Conservation (phyloP, 257 asterid genomes). For the Solanum commersonii region DNA sequence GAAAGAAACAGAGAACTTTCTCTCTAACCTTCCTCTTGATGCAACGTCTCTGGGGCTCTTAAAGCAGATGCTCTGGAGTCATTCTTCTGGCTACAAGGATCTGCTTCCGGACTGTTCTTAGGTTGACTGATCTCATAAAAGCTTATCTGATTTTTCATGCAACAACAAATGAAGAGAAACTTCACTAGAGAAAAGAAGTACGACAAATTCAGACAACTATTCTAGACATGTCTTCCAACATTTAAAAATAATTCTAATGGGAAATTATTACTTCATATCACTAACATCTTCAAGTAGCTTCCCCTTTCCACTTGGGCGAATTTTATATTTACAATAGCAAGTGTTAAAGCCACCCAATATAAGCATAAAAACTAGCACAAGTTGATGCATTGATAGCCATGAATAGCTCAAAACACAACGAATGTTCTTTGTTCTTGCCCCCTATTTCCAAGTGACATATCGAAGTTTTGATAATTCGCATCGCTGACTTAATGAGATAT, state of each 20-base stretch:
- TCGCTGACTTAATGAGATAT: background rate
- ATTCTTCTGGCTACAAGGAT: background rate
- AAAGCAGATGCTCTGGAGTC: background rate
- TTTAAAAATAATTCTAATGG: background rate
- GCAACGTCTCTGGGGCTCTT: constrained; percentile 6
- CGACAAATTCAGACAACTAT: background rate
- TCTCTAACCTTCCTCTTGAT: constrained; percentile 9
- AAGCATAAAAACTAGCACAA: background rate
- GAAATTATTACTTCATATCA: background rate
- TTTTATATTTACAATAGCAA: background rate
- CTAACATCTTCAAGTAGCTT: background rate
- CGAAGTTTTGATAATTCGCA: background rate
- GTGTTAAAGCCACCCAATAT: background rate
- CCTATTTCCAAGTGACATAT: background rate
- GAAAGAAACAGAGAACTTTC: background rate
- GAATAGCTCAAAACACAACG: background rate
- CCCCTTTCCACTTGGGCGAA: background rate
- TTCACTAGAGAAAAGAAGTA: background rate
- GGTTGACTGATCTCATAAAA: constrained; percentile 6
- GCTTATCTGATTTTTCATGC: background rate
- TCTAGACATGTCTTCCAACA: background rate
- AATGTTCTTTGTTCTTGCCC: background rate
- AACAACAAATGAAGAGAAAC: background rate
- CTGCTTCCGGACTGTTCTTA: constrained; percentile 1
- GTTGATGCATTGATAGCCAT: background rate